Evolutionary conservation across 2,329 filamentous ascomycete species (phyloP).

Genomic region (Epichloe baconii): DNA sequence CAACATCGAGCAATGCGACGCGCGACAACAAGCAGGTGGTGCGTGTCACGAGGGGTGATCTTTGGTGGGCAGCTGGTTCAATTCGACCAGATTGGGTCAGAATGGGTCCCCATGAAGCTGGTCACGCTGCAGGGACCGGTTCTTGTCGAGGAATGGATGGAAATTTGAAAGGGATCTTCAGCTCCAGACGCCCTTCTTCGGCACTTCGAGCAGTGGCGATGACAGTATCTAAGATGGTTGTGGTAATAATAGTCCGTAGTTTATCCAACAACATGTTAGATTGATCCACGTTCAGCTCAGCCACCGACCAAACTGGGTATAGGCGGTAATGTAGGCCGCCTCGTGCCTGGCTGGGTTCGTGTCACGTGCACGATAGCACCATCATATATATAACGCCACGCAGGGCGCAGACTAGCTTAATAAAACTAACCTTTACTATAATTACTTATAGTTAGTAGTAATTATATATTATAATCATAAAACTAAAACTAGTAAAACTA

Average conservation of each 20-base stretch:
- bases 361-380: too few species aligned
- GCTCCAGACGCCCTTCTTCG: background rate
- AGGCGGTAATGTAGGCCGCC: background rate
- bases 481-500: too few species aligned
- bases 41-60: background rate
- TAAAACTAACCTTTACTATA: too few species aligned
- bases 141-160: background rate
- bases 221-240: background rate
- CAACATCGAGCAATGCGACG: background rate
- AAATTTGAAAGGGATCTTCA: background rate
- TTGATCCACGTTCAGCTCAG: too few species aligned
- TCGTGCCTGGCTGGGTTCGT: slow-evolving; percentile 3
- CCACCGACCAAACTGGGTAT: background rate
- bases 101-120: background rate
- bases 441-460: too few species aligned
- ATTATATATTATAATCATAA: too few species aligned
- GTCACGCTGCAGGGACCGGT: slow-evolving; percentile 2
- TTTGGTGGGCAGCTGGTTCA: background rate
- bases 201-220: background rate
- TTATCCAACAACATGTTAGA: too few species aligned
- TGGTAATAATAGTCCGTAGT: too few species aligned
- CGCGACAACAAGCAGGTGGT: background rate
- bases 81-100: background rate
- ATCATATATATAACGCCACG: too few species aligned
- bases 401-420: too few species aligned